These are phyloP conservation scores for Clavispora santaluciae DNA, from an alignment of 805 yeast genomes.

Conservation along the genomic window DNA sequence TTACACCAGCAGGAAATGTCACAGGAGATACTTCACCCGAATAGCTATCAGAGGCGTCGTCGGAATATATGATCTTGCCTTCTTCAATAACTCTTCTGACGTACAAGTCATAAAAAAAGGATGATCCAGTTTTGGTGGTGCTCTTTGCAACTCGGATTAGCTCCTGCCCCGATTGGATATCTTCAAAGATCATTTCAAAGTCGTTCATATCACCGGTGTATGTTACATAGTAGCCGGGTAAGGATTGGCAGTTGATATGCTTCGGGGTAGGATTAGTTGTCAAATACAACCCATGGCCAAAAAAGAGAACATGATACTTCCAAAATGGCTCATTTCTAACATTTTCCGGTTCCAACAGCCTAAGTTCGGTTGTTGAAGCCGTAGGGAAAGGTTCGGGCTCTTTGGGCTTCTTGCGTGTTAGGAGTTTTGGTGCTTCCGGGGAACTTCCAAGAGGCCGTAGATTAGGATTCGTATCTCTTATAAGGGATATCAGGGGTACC, in stretches of 20 bases:
- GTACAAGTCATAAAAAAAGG: conserved; percentile 5
- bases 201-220: conserved; percentile 1
- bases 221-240: conserved; percentile 55
- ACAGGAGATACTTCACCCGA: not conserved
- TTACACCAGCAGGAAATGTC: not conserved
- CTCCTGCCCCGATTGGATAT: conserved; percentile 12
- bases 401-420: conserved; percentile 7
- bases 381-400: conserved; percentile 7
- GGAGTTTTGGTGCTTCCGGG: not conserved
- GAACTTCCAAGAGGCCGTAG: not conserved
- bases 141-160: conserved; percentile 7
- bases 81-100: conserved; percentile 1
- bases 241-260: conserved; percentile 55
- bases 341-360: not conserved
- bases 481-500: not conserved
- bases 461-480: conserved; percentile 1
- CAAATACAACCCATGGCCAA: conserved; percentile 53
- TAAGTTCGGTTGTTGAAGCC: not conserved
- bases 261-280: conserved; percentile 64
- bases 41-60: not conserved
- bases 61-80: conserved; percentile 2
- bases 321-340: conserved; percentile 33
- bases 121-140: not conserved
- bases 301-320: conserved; percentile 59
- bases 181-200: conserved; percentile 12